Evolutionary conservation across 73 alveolate species (phyloP).

Genomic region (Paramecium primaurelia): DNA sequence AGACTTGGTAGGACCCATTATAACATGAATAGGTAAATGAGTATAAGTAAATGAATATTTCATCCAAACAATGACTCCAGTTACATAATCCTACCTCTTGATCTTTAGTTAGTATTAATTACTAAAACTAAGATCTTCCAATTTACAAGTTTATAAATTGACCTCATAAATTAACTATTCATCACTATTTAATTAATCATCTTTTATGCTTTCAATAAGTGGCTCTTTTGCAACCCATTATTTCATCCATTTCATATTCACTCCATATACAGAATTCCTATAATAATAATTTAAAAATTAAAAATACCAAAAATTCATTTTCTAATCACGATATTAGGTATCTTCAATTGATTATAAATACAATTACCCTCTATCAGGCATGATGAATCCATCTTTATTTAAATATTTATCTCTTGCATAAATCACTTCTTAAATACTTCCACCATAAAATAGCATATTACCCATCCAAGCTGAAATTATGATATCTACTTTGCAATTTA

Average conservation of each 20-base stretch:
- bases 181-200: slow-evolving; percentile 63
- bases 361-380: slow-evolving; percentile 86
- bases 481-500: slow-evolving; percentile 81
- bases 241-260: slow-evolving; percentile 83
- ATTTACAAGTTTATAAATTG: slow-evolving; percentile 70
- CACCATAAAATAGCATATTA: slow-evolving; percentile 75
- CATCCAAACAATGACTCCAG: slow-evolving; percentile 73
- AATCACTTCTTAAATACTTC: slow-evolving; percentile 82
- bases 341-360: slow-evolving; percentile 81
- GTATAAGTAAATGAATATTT: slow-evolving; percentile 49
- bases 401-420: slow-evolving; percentile 92
- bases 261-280: slow-evolving; percentile 77
- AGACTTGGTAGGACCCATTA: background rate
- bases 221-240: slow-evolving; percentile 76
- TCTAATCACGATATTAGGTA: slow-evolving; percentile 69
- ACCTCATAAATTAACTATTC: slow-evolving; percentile 68
- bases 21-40: background rate
- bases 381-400: slow-evolving; percentile 75
- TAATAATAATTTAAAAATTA: background rate
- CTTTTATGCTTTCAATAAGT: slow-evolving; percentile 72
- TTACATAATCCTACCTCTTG: slow-evolving; percentile 50
- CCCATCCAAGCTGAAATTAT: slow-evolving; percentile 91
- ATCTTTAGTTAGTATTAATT: slow-evolving; percentile 59
- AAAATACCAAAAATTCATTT: slow-evolving; percentile 77
- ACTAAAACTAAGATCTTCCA: slow-evolving; percentile 74